phyloP scores from a whole-genome alignment of 805 yeast species.

The Yarrowia sp. region DNA sequence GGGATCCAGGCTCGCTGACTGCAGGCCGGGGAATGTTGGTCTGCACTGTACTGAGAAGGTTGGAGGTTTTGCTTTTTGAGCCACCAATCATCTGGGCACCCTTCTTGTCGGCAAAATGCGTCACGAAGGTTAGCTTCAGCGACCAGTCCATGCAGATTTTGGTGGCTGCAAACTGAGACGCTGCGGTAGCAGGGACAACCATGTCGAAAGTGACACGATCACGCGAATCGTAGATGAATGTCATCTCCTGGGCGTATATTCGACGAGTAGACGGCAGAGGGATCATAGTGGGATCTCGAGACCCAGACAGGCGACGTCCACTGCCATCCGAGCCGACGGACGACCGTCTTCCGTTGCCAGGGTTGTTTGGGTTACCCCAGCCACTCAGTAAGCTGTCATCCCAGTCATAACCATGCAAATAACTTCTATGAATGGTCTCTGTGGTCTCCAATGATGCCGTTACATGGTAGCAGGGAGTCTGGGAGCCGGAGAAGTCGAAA shows the following conservation, averaged over 20 bases:
- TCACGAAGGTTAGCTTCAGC: conserved; percentile 36
- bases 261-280: conserved; percentile 31
- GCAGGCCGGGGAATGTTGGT: neutral
- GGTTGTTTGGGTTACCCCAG: conserved; percentile 28
- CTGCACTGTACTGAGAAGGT: neutral
- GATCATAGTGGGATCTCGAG: conserved; percentile 31
- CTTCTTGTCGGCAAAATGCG: conserved; percentile 27
- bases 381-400: conserved; percentile 28
- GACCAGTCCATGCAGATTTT: conserved; percentile 37
- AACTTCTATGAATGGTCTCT: conserved; percentile 35
- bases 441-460: conserved; percentile 42
- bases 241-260: conserved; percentile 22
- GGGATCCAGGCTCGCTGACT: conserved; percentile 7
- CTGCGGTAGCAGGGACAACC: conserved; percentile 38
- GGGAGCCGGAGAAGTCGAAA: conserved; percentile 39
- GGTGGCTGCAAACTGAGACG: conserved; percentile 38
- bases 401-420: conserved; percentile 33
- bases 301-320: conserved; percentile 28
- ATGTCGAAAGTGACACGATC: conserved; percentile 9
- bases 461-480: conserved; percentile 39
- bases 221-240: conserved; percentile 14
- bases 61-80: neutral
- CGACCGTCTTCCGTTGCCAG: conserved; percentile 30
- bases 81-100: neutral
- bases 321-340: conserved; percentile 17